phyloP scores from a whole-genome alignment of 148 eudicot genomes.

The Camellia japonica region DNA sequence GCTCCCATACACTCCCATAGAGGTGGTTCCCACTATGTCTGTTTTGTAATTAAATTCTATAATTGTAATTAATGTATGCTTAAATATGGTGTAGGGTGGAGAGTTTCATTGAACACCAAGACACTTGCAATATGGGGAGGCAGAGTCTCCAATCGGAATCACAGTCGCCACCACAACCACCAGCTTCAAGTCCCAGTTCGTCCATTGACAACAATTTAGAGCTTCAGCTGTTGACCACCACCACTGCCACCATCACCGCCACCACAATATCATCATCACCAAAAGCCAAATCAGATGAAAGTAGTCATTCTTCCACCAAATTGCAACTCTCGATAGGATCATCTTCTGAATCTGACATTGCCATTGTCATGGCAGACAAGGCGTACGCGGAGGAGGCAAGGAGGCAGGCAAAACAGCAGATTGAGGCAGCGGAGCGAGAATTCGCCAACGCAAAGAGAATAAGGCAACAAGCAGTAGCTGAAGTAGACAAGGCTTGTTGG shows the following conservation, averaged over 20 bases:
- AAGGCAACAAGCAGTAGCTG: conserved; percentile 65
- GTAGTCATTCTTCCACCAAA: conserved; percentile 36
- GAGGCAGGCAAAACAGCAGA: conserved; percentile 55
- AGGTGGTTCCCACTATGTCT: no score
- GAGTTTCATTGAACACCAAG: conserved; percentile 97
- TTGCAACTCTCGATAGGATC: conserved; percentile 70
- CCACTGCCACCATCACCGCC: neutral
- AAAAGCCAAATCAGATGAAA: conserved; percentile 20
- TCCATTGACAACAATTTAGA: conserved; percentile 57
- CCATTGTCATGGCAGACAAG: conserved; percentile 59
- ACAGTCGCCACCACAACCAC: conserved; percentile 25
- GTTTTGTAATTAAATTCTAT: no score
- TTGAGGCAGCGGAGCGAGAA: conserved; percentile 67
- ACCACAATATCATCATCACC: conserved; percentile 12
- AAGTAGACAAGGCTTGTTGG: conserved; percentile 64
- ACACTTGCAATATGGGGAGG: conserved; percentile 70
- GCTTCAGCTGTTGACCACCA: conserved; percentile 45
- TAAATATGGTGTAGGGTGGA: conserved; percentile 51
- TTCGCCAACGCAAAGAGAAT: conserved; percentile 70
- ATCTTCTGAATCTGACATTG: conserved; percentile 6
- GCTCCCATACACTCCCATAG: no score
- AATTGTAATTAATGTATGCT: neutral
- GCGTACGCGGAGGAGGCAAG: conserved; percentile 72
- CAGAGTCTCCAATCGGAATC: conserved; percentile 30
- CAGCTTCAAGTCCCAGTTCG: conserved; percentile 60